phyloP scores from a whole-genome alignment of 2,329 filamentous ascomycete genomes.

The Pseudohalonectria lignicola region DNA sequence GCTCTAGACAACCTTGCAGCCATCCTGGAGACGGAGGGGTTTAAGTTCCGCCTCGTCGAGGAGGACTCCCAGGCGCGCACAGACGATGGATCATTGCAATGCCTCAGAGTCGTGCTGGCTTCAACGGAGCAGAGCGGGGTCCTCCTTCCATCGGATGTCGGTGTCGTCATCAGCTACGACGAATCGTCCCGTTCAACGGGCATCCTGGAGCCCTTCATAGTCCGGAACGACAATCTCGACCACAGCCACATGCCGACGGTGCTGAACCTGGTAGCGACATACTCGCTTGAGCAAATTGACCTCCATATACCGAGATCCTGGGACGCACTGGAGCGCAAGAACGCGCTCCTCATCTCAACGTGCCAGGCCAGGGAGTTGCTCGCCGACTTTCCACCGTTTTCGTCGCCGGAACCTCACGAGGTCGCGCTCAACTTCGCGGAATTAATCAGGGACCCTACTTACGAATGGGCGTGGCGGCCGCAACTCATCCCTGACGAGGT shows the following conservation, averaged over 20 bases:
- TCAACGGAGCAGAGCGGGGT: slow-evolving; percentile 25
- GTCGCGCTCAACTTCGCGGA: slow-evolving; percentile 34
- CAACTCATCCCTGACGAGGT: slow-evolving; percentile 34
- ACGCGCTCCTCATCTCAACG: slow-evolving; percentile 22
- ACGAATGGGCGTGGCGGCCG: slow-evolving; percentile 33
- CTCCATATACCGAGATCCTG: slow-evolving; percentile 27
- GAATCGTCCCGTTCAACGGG: slow-evolving; percentile 31
- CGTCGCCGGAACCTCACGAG: slow-evolving; percentile 30
- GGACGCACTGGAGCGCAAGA: slow-evolving; percentile 34
- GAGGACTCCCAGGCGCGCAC: slow-evolving; percentile 5
- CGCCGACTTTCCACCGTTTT: slow-evolving; percentile 20
- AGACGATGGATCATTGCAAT: slow-evolving; percentile 6
- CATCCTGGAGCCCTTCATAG: slow-evolving; percentile 13
- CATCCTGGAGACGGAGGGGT: slow-evolving; percentile 29
- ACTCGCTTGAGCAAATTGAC: slow-evolving; percentile 46
- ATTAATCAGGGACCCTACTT: slow-evolving; percentile 27
- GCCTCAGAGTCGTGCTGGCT: slow-evolving; percentile 28
- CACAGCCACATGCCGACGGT: slow-evolving; percentile 30
- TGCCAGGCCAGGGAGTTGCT: slow-evolving; percentile 25
- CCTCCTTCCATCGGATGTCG: slow-evolving; percentile 26
- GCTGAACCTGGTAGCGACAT: slow-evolving; percentile 35
- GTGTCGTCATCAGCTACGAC: slow-evolving; percentile 44
- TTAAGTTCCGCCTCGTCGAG: slow-evolving; percentile 18
- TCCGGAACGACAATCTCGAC: slow-evolving; percentile 1
- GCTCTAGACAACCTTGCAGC: slow-evolving; percentile 40